A percentile compares a stretch with the other conserved stretches of the same genome.
phyloP scores from a whole-genome alignment of 805 yeast species.

The Starmera dryadoides region DNA sequence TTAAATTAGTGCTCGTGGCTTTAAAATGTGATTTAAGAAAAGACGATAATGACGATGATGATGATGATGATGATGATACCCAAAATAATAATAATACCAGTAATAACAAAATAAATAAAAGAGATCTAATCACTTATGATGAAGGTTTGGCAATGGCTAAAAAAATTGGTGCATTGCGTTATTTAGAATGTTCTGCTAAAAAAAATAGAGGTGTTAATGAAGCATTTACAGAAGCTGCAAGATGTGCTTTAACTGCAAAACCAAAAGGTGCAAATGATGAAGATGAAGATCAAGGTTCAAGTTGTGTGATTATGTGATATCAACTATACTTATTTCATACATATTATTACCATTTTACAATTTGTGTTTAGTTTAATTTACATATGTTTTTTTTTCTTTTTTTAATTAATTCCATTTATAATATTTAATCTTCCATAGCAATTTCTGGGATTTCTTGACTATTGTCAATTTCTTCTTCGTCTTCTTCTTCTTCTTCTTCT shows the following conservation, averaged over 20 bases:
- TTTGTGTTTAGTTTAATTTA: background rate
- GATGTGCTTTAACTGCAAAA: constrained; percentile 88
- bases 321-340: too few relatives aligned
- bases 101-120: constrained; percentile 12
- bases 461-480: constrained; percentile 5
- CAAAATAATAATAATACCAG: constrained; percentile 16
- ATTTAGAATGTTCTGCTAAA: constrained; percentile 95
- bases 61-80: constrained; percentile 25
- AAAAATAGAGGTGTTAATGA: constrained; percentile 97
- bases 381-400: background rate
- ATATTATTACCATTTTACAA: background rate
- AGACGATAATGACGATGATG: constrained; percentile 44
- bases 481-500: constrained; percentile 2
- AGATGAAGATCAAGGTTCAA: constrained; percentile 22
- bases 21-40: constrained; percentile 88
- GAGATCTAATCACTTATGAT: constrained; percentile 72
- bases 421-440: constrained; percentile 8
- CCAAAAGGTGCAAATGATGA: constrained; percentile 64
- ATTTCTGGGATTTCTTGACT: constrained; percentile 6
- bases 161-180: constrained; percentile 87
- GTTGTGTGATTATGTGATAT: constrained; percentile 34
- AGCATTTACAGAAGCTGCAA: constrained; percentile 97
- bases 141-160: constrained; percentile 93
- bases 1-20: constrained; percentile 87
- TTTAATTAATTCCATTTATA: background rate